Conservation (phyloP, 2,329 filamentous ascomycete species). For the Paecilomyces fulvus region DNA sequence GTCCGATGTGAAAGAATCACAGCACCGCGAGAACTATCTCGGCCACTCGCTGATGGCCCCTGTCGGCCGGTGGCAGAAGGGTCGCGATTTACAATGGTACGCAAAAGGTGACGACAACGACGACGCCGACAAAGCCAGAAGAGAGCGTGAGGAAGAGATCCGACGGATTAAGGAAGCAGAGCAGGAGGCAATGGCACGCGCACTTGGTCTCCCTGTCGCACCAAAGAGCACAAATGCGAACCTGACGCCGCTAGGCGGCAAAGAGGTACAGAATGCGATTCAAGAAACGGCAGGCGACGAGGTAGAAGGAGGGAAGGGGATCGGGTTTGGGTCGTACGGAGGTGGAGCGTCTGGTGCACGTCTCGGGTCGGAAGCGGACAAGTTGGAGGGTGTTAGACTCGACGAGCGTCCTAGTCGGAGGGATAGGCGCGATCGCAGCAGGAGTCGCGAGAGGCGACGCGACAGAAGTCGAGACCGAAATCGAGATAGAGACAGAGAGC, state of each 20-base stretch:
- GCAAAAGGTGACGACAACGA: slow-evolving; percentile 49
- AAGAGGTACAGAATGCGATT: slow-evolving; percentile 48
- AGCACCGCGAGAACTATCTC: slow-evolving; percentile 82
- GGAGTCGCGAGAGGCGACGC: slow-evolving; percentile 24
- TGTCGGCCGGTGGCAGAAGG: slow-evolving; percentile 85
- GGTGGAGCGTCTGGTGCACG: slow-evolving; percentile 23
- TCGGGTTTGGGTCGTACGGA: slow-evolving; percentile 25
- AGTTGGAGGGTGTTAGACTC: slow-evolving; percentile 16
- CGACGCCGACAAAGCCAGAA: slow-evolving; percentile 35
- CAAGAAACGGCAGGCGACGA: slow-evolving; percentile 29
- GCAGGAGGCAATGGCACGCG: slow-evolving; percentile 78
- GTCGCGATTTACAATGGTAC: slow-evolving; percentile 60
- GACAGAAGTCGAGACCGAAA: slow-evolving; percentile 21
- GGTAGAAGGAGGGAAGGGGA: slow-evolving; percentile 18
- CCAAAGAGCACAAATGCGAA: slow-evolving; percentile 55
- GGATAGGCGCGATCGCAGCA: slow-evolving; percentile 23
- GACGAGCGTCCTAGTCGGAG: slow-evolving; percentile 14
- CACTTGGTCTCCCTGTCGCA: slow-evolving; percentile 69
- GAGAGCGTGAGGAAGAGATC: slow-evolving; percentile 69
- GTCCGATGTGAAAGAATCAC: slow-evolving; percentile 82
- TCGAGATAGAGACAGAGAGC: slow-evolving; percentile 9
- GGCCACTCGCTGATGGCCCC: slow-evolving; percentile 88
- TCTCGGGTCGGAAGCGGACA: slow-evolving; percentile 16
- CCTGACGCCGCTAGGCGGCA: slow-evolving; percentile 53
- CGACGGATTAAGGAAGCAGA: slow-evolving; percentile 81